These are phyloP conservation scores for Tolypocladium nubicola DNA, from an alignment of 2,329 filamentous ascomycete species.

Conservation along the genomic window DNA sequence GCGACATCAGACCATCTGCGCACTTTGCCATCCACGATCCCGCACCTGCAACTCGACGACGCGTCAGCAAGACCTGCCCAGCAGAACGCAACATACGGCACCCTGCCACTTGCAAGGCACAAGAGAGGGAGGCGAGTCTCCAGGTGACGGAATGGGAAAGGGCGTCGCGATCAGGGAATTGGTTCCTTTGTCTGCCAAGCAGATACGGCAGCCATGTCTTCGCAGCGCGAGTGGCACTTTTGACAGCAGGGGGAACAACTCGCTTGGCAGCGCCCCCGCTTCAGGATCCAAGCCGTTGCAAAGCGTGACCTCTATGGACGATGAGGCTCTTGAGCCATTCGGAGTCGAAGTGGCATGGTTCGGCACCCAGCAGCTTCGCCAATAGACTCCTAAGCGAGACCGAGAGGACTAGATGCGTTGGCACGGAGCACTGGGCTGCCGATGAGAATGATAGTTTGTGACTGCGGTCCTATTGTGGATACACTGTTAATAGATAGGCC, in stretches of 20 bases:
- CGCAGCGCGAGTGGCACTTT: background rate
- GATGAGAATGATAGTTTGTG: background rate
- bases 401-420: background rate
- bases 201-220: background rate
- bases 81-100: background rate
- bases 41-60: background rate
- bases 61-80: background rate
- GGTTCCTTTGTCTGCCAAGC: background rate
- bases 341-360: background rate
- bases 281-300: background rate
- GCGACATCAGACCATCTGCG: background rate
- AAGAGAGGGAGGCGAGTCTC: background rate
- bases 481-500: too few species aligned
- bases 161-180: background rate
- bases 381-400: background rate
- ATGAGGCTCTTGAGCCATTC: background rate
- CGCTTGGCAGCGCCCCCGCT: too few species aligned
- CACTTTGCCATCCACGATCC: background rate
- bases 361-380: background rate
- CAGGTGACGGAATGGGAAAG: too few species aligned
- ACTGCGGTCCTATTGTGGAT: too few species aligned
- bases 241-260: background rate
- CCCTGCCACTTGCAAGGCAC: background rate
- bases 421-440: background rate
- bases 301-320: background rate